phyloP scores from a whole-genome alignment of 345 rosid genomes.

The Aurinia saxatilis region DNA sequence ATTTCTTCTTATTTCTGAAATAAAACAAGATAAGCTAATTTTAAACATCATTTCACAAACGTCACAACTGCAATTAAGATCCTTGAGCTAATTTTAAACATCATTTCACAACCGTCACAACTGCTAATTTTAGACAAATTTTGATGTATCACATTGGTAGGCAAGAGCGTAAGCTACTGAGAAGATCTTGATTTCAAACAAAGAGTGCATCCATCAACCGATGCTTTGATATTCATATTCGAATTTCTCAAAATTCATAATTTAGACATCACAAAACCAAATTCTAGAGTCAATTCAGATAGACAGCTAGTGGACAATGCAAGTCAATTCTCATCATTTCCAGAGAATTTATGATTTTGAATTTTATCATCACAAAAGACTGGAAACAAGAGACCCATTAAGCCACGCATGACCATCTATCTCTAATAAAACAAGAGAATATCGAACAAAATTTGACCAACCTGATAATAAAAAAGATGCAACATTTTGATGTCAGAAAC shows the following conservation, averaged over 20 bases:
- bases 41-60: not conserved
- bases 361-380: not conserved
- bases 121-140: no score
- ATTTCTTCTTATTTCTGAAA: not conserved
- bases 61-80: not conserved
- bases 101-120: no score
- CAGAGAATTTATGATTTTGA: no score
- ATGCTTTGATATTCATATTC: not conserved
- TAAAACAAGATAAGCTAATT: not conserved
- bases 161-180: no score
- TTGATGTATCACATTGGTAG: no score
- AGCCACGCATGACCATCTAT: constrained; percentile 3
- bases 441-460: not conserved
- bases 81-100: not conserved
- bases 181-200: constrained; percentile 2
- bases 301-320: no score
- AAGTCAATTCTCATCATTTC: no score
- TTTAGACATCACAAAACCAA: not conserved
- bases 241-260: not conserved
- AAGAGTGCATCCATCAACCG: not conserved
- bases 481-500: not conserved
- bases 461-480: constrained; percentile 15
- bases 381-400: constrained; percentile 12
- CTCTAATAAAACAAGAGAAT: not conserved
- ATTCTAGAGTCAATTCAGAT: not conserved